These are phyloP conservation scores for Hordeum vulgare DNA, from an alignment of 176 grass and related monocot species.

Conservation along the genomic window DNA sequence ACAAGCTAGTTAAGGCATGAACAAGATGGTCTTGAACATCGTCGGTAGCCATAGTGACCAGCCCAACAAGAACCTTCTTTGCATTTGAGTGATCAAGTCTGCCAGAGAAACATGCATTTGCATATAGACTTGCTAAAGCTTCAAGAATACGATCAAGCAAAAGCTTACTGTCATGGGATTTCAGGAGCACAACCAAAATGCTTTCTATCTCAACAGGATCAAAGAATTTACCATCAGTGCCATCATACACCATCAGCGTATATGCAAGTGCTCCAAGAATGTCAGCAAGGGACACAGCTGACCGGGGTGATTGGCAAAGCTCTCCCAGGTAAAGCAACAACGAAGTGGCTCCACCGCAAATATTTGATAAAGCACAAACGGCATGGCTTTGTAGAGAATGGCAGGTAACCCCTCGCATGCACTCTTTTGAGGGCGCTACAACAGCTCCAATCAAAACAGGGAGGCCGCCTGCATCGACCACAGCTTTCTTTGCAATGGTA, in stretches of 20 bases:
- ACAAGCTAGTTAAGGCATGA: conserved; percentile 60
- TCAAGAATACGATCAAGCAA: conserved; percentile 88
- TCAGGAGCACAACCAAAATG: conserved; percentile 67
- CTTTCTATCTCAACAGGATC: conserved; percentile 79
- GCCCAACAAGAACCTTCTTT: conserved; percentile 75
- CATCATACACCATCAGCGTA: conserved; percentile 84
- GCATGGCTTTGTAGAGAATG: conserved; percentile 80
- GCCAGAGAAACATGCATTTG: conserved; percentile 49
- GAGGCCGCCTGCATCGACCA: conserved; percentile 89
- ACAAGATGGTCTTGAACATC: conserved; percentile 84
- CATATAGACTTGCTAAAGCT: conserved; percentile 86
- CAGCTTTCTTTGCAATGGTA: conserved; percentile 82
- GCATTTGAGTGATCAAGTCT: conserved; percentile 65
- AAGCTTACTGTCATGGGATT: conserved; percentile 55
- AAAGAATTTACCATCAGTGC: conserved; percentile 65
- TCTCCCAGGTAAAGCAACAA: conserved; percentile 86
- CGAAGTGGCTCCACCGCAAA: conserved; percentile 79
- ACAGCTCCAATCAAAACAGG: conserved; percentile 87
- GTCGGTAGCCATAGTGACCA: conserved; percentile 80
- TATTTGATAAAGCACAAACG: conserved; percentile 80
- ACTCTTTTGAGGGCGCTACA: conserved; percentile 92
- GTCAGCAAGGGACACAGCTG: conserved; percentile 56
- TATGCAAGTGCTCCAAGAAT: conserved; percentile 94
- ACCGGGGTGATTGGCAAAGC: conserved; percentile 50
- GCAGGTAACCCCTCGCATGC: conserved; percentile 82